phyloP scores from a whole-genome alignment of 768 basidiomycete species.

The Auricularia heimuer region DNA sequence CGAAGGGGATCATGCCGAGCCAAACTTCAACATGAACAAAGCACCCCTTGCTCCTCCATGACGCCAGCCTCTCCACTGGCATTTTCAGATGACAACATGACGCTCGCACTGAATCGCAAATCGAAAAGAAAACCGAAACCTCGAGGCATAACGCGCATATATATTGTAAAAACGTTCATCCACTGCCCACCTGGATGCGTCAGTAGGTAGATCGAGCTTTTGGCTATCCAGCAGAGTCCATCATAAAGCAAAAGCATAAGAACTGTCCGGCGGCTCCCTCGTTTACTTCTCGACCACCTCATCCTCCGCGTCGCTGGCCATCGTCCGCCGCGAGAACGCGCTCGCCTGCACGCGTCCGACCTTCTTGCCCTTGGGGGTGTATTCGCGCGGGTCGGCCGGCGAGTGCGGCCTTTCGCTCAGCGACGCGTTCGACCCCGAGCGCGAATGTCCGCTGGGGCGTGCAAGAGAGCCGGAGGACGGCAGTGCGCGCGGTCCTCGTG shows the following conservation, averaged over 20 bases:
- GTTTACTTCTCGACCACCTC: slow-evolving; percentile 37
- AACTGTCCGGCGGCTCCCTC: not conserved
- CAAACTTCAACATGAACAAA: too few relatives aligned
- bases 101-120: too few relatives aligned
- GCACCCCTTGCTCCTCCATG: too few relatives aligned
- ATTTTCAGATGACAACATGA: too few relatives aligned
- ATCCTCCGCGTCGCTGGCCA: slow-evolving; percentile 80
- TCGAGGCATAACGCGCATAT: not conserved
- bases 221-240: not conserved
- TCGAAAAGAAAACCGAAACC: not conserved
- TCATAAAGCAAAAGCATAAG: not conserved
- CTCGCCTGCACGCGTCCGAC: slow-evolving; percentile 22
- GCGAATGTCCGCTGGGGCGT: slow-evolving; percentile 21
- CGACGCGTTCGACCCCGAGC: slow-evolving; percentile 15
- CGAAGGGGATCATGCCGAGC: too few relatives aligned
- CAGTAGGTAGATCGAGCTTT: not conserved
- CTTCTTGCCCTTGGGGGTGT: slow-evolving; percentile 18
- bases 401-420: slow-evolving; percentile 22
- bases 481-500: slow-evolving; percentile 19
- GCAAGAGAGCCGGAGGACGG: slow-evolving; percentile 26
- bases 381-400: slow-evolving; percentile 26
- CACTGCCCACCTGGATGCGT: not conserved
- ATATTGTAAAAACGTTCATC: not conserved
- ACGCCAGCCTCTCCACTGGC: too few relatives aligned
- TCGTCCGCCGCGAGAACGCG: slow-evolving; percentile 55